Conservation (phyloP, 306 rosid genomes). For the Pterocarpus macrocarpus region DNA sequence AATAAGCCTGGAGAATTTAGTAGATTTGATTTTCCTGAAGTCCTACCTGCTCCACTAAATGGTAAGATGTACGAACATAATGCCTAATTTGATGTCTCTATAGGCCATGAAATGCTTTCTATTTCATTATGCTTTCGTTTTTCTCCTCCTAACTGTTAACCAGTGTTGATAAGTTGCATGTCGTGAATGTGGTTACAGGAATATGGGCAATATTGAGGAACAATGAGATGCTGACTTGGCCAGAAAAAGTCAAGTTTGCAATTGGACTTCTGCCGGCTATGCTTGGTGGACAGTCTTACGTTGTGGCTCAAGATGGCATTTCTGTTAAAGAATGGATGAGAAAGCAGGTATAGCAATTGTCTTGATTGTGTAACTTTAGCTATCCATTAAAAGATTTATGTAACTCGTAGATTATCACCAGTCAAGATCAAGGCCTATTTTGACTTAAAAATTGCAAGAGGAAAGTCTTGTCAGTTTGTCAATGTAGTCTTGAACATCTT, state of each 20-base stretch:
- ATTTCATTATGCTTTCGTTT: conserved; percentile 11
- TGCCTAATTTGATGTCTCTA: conserved; percentile 24
- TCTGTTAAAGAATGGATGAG: conserved; percentile 93
- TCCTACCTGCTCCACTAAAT: conserved; percentile 89
- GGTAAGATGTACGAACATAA: conserved; percentile 63
- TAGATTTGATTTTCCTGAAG: conserved; percentile 89
- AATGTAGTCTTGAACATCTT: conserved; percentile 17
- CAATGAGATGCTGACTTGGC: conserved; percentile 98
- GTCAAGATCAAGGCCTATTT: conserved; percentile 10
- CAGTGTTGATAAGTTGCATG: conserved; percentile 34
- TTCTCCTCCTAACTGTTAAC: conserved; percentile 17
- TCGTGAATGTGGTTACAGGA: conserved; percentile 61
- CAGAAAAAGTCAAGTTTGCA: conserved; percentile 96
- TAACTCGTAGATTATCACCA: conserved; percentile 11
- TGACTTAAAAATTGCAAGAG: conserved; percentile 21
- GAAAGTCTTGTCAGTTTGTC: conserved; percentile 26
- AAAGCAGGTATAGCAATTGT: conserved; percentile 70
- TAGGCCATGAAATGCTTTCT: conserved; percentile 25
- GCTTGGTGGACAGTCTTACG: conserved; percentile 94
- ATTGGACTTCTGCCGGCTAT: conserved; percentile 97
- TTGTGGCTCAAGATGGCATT: conserved; percentile 92
- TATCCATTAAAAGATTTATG: conserved; percentile 17
- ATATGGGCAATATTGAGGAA: conserved; percentile 96
- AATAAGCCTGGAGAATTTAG: conserved; percentile 96
- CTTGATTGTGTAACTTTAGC: conserved; percentile 28